Base-by-base conservation (phyloP, 148 eudicot species). In the Camellia granthamiana region DNA sequence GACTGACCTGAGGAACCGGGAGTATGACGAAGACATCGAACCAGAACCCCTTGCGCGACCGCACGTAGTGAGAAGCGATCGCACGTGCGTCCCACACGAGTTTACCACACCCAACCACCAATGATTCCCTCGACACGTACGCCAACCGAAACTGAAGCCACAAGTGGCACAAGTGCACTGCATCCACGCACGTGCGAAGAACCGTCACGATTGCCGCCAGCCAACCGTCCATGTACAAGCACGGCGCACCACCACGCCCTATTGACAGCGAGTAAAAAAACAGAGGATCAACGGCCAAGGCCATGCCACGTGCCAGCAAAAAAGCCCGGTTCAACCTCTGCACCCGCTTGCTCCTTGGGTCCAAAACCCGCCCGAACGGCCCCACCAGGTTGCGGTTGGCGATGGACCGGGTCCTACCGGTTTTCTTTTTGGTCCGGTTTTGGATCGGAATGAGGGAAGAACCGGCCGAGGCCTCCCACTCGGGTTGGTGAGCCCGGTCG, bases 91-190 rank as follows among this genome's bases (percentile, higher is more conserved):
- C 97, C 99, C 99, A 96, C 85, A 96, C 99, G 58, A 96, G 99
- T 55, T 93, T 93, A 78, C 99, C 99, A 38, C 98, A 92, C 7
- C 99, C 99, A 5, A 96, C 93, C 30, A 96, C 99, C 88, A 96
- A 74, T n/a, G 98, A 91, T 67, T 93, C 99, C 80, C 93, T 88
- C 9, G 99, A 92, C 77, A 96, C 95, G 81, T 91, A 96, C 14
- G 99, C 99, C 52, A 93, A 79, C 83, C 97, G 82, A 41, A 93
- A 93, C 90, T 96, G 98, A 4, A 96, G 85, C 98, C 97, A 92
- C 84, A 96, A 52, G 79, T 96, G 99, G 75, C 86, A 85, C 46
- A 93, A 60, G 55, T 96, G 99, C 66, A 90, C 92, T 9, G 75
- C 92, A 76, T 96, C 99, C 5, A 90, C 81, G 23, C 91, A 83